Conservation (phyloP, 2,329 filamentous ascomycete genomes). For the Chaetomium globosum region DNA sequence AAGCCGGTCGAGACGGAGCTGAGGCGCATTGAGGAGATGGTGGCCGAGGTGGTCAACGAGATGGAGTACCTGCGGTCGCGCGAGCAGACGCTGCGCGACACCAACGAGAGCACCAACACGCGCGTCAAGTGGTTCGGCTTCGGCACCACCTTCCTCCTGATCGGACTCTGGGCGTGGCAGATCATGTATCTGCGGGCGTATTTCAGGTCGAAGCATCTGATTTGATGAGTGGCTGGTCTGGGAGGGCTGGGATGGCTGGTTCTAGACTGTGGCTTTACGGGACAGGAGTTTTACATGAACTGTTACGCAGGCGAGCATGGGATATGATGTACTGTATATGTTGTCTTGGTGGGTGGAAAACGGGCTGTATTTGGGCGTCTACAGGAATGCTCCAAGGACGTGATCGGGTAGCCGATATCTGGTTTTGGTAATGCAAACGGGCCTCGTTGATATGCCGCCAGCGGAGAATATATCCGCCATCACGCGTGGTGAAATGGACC, state of each 20-base stretch:
- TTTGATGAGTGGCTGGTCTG: conserved; percentile 46
- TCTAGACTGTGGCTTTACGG: conserved; percentile 31
- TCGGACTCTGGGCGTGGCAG: conserved; percentile 93
- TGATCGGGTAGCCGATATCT: neutral
- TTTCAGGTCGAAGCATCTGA: conserved; percentile 82
- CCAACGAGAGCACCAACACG: conserved; percentile 99
- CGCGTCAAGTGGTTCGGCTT: conserved; percentile 99
- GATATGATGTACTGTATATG: conserved; percentile 28
- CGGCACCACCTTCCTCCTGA: conserved; percentile 85
- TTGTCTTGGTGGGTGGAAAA: conserved; percentile 11
- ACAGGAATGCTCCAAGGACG: neutral
- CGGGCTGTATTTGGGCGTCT: neutral
- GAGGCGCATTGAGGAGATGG: conserved; percentile 86
- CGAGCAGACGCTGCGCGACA: conserved; percentile 95
- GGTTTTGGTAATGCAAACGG: conserved; percentile 2
- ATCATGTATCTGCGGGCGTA: conserved; percentile 96
- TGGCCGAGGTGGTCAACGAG: conserved; percentile 83
- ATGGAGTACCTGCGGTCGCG: conserved; percentile 92
- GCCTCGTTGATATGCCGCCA: neutral
- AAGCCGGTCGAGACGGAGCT: conserved; percentile 96
- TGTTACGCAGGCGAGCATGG: conserved; percentile 35
- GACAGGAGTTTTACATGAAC: conserved; percentile 31
- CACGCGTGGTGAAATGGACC: neutral
- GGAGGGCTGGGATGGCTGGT: conserved; percentile 11
- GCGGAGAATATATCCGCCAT: neutral